Conservation (phyloP, 202 grass and related monocot genomes). For the Zizania palustris region DNA sequence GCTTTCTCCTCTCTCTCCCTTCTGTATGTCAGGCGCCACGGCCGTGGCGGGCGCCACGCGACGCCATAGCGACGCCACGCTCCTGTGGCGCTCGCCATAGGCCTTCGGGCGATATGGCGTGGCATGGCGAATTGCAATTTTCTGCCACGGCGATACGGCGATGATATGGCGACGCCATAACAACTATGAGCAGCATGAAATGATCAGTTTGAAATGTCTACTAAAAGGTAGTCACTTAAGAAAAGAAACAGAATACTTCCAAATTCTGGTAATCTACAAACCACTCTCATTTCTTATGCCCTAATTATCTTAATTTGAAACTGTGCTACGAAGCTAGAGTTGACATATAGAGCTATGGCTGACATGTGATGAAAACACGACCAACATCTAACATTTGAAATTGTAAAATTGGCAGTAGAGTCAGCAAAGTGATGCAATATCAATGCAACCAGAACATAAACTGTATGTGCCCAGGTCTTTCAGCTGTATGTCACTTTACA, state of each 20-base stretch:
- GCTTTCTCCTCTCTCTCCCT: no score
- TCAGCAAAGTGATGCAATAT: conserved; percentile 10
- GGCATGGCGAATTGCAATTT: no score
- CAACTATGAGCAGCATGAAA: neutral
- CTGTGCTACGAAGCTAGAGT: neutral
- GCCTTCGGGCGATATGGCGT: no score
- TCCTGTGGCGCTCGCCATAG: no score
- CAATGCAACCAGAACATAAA: conserved; percentile 20
- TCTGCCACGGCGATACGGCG: no score
- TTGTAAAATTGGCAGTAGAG: neutral
- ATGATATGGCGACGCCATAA: no score
- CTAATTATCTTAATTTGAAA: conserved; percentile 32
- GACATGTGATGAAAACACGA: neutral
- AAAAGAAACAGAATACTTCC: neutral
- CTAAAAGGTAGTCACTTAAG: neutral
- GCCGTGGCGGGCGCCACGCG: no score
- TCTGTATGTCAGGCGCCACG: no score
- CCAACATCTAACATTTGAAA: conserved; percentile 18
- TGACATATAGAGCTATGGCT: conserved; percentile 5
- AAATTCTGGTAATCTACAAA: conserved; percentile 18
- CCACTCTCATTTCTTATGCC: neutral
- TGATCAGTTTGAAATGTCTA: conserved; percentile 7
- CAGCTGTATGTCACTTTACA: neutral
- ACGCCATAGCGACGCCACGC: no score
- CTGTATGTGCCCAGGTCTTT: neutral